A percentile compares a stretch with the other conserved stretches of the same genome.
These are phyloP conservation scores for Vigna radiata DNA, from an alignment of 306 rosid genomes.

Conservation along the genomic window DNA sequence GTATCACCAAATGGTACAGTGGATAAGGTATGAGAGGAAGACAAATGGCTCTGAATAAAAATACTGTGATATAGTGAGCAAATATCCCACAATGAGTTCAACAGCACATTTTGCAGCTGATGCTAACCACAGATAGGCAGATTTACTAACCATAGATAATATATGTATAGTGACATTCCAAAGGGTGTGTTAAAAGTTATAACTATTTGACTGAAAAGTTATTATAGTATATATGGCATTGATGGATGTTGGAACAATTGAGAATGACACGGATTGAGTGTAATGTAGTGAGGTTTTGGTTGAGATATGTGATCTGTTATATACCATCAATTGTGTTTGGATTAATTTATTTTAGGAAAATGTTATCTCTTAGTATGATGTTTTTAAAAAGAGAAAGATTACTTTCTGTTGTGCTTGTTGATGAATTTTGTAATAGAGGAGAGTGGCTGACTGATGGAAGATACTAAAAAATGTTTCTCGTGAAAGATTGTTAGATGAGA, in stretches of 20 bases:
- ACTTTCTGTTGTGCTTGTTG: too few relatives aligned
- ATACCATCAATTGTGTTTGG: too few relatives aligned
- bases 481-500: too few relatives aligned
- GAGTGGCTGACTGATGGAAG: too few relatives aligned
- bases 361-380: too few relatives aligned
- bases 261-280: not conserved
- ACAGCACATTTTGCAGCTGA: constrained; percentile 64
- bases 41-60: constrained; percentile 51
- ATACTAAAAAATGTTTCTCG: too few relatives aligned
- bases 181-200: constrained; percentile 1
- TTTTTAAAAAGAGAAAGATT: too few relatives aligned
- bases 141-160: constrained; percentile 42
- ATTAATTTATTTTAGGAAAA: too few relatives aligned
- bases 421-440: too few relatives aligned
- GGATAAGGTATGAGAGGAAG: constrained; percentile 69
- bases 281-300: not conserved
- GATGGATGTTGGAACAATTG: not conserved
- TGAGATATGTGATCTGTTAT: too few relatives aligned
- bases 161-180: constrained; percentile 9
- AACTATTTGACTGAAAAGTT: not conserved
- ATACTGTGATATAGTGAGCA: constrained; percentile 56
- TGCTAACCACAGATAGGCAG: constrained; percentile 38
- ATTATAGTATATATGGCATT: not conserved
- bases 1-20: constrained; percentile 77
- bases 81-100: constrained; percentile 55